Conservation (phyloP, 345 rosid genomes). For the Salix arbutifolia region DNA sequence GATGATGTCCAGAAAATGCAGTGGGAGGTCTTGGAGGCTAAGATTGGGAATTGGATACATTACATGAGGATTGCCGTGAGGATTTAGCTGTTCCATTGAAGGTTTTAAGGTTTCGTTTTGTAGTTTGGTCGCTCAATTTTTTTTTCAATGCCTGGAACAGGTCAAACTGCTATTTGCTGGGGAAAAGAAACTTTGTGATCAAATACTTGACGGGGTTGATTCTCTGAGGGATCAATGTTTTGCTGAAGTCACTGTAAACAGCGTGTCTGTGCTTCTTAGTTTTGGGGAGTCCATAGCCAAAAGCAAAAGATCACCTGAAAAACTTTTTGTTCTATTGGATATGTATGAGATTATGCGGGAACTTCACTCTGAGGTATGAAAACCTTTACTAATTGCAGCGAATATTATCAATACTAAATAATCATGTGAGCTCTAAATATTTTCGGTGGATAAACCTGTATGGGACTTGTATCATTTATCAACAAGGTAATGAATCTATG, state of each 20-base stretch:
- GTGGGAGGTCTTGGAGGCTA: constrained; percentile 97
- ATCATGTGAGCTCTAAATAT: neutral
- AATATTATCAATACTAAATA: neutral
- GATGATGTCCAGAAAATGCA: constrained; percentile 98
- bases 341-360: constrained; percentile 99
- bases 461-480: neutral
- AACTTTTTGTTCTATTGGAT: constrained; percentile 82
- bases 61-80: constrained; percentile 90
- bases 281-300: constrained; percentile 94
- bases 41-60: constrained; percentile 96
- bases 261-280: constrained; percentile 79
- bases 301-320: constrained; percentile 98
- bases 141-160: constrained; percentile 43
- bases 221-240: constrained; percentile 80
- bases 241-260: constrained; percentile 77
- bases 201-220: constrained; percentile 65
- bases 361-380: constrained; percentile 77
- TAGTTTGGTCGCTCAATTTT: neutral
- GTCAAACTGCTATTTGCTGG: constrained; percentile 81
- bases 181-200: constrained; percentile 86
- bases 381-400: neutral
- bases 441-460: neutral
- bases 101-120: neutral
- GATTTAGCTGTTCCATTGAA: constrained; percentile 9
- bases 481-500: neutral